Evolutionary conservation across 169 alveolate species (phyloP), one percentile per base, ranked within the genome.

Genomic region (Perkinsus marinus): DNA sequence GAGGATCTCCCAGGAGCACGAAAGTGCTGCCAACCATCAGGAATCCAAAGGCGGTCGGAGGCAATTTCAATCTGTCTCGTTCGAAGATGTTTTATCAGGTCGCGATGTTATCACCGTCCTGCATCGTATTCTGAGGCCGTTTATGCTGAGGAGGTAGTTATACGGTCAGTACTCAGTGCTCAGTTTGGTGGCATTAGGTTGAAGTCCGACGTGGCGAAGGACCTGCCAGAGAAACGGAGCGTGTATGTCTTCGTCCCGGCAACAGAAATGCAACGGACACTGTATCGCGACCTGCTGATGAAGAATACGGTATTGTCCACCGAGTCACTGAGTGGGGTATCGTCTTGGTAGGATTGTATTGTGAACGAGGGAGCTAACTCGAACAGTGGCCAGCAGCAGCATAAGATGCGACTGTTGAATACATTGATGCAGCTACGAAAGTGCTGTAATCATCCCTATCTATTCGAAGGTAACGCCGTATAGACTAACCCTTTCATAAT

Each of bases 351-450:
- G 79, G 79, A 57, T 30, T 57, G 79, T 57, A 26, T 57, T 16
- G 79, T 57, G 36, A 26, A 26, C 22, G 79, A 57, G 7, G 79
- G 79, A 19, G 36, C 79, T 2, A 57, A 57, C 79, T 57, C 79
- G 0, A 57, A 57, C 79, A 57, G 79, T 26, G 79, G 92, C 36
- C 97, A 96, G 91, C 93, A 95, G 3, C 96, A 96, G 91, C 94
- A 96, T 39, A 97, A 97, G 94, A 97, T 98, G 57, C 99, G 98
- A 91, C 95, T 98, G 93, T 96, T 98, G 97, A 98, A 98, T 94
- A 95, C 98, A 92, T 98, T 98, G 37, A 98, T 98, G 99, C 99
- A 98, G 94, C 97, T 98, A 89, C 97, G 99, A 93, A 98, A 98
- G 95, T 99, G 99, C 26, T 98, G 99, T 93, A 98, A 98, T 93